Base-by-base conservation (phyloP, 2,329 filamentous ascomycete species). In the Ophiocordyceps camponoti-saundersi region DNA sequence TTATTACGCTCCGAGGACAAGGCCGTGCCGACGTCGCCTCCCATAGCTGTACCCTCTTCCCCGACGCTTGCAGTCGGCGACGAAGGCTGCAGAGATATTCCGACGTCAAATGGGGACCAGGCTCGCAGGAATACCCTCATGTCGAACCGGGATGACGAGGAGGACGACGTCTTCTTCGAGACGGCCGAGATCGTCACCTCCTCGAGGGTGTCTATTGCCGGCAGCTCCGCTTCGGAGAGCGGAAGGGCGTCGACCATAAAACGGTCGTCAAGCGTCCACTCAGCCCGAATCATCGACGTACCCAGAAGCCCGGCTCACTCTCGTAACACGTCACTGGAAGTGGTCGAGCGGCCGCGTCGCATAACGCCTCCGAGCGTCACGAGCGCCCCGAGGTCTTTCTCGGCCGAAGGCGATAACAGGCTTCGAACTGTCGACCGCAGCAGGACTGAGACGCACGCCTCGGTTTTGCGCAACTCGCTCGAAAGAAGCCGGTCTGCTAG, bases 201-300 rank as follows among this genome's bases (percentile, higher is more conserved):
- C 0, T 69, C 73, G 3, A 65, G 75, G 34, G 65, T 79, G 10
- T 79, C 75, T 3, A 67, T 77, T 23, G 66, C 67, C 29, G 72
- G 72, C 32, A 68, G 68, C 52, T 66, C 66, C 30, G 74, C 72
- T 1, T 72, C 72, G 0, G 73, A 77, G 8, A 60, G 62, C 40
- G 65, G 64, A 26, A 68, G 53, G 53, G 50, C 65, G 54, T 47
- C 58, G 64, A 48, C 63, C 48, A 51, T 64, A 55, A 51, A 64
- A 53, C 51, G 57, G 62, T 53, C 69, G 56, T 53, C 70, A 3
- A 77, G 73, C 52, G 64, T 75, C 18, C 69, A 70, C 50, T 78
- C 75, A 3, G 70, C 72, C 34, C 71, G 75, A n/a, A 63, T 79
- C 34, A 72, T 79, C 23, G 74, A 79, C 34, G 74, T 79, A 12